phyloP scores from a whole-genome alignment of 257 asterid species.

The Parsonsia alboflavescens region DNA sequence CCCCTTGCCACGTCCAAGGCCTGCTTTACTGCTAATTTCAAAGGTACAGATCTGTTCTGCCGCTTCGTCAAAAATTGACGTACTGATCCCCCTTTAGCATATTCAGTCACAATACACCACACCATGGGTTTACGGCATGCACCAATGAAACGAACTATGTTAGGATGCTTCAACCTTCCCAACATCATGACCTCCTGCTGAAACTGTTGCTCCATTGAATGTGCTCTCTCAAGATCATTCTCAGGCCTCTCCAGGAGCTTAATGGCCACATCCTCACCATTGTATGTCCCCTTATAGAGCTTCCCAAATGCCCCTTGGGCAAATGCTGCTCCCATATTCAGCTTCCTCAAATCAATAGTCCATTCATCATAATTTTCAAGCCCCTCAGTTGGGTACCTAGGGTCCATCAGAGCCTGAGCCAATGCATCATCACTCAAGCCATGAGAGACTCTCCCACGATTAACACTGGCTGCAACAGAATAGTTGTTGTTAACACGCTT shows the following conservation, averaged over 20 bases:
- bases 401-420: constrained; percentile 90
- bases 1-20: constrained; percentile 98
- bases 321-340: constrained; percentile 94
- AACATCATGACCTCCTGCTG: constrained; percentile 99
- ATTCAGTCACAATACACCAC: constrained; percentile 97
- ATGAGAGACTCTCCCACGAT: constrained; percentile 59
- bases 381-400: constrained; percentile 77
- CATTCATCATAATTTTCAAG: constrained; percentile 86
- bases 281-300: constrained; percentile 83
- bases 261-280: constrained; percentile 91
- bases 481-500: constrained; percentile 70
- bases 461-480: constrained; percentile 74
- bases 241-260: constrained; percentile 94
- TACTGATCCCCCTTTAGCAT: constrained; percentile 96
- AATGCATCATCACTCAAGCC: constrained; percentile 79
- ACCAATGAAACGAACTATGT: constrained; percentile 93
- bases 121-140: constrained; percentile 96
- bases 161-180: constrained; percentile 79
- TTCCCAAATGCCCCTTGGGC: constrained; percentile 99
- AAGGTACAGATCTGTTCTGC: constrained; percentile 80
- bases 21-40: constrained; percentile 97
- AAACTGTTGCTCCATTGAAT: constrained; percentile 93
- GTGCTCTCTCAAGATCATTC: constrained; percentile 75
- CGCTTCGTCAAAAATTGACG: constrained; percentile 83
- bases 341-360: constrained; percentile 92